Conservation (phyloP, 306 rosid species). For the Rosa rugosa region DNA sequence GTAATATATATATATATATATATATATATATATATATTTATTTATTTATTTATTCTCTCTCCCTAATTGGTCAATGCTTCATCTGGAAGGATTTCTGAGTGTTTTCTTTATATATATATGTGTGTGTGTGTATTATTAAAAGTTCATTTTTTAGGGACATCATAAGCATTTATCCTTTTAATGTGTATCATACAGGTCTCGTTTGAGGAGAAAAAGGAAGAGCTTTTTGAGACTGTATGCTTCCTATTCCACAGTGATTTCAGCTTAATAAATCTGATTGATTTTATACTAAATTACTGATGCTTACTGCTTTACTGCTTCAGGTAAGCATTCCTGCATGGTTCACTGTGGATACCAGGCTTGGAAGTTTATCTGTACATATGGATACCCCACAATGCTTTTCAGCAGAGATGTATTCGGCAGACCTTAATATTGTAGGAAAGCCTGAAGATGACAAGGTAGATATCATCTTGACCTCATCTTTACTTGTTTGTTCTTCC, state of each 20-base stretch:
- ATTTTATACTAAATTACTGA: constrained; percentile 21
- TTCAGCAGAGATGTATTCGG: constrained; percentile 97
- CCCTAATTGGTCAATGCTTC: constrained; percentile 19
- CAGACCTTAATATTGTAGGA: constrained; percentile 81
- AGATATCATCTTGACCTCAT: constrained; percentile 21
- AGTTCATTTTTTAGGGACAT: constrained; percentile 1
- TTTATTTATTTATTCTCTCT: neutral
- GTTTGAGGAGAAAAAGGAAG: constrained; percentile 87
- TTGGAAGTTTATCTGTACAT: constrained; percentile 96
- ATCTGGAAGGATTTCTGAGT: constrained; percentile 6
- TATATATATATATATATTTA: neutral
- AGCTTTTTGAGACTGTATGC: constrained; percentile 91
- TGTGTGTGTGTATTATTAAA: neutral
- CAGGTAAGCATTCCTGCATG: constrained; percentile 98
- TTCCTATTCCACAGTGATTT: constrained; percentile 25
- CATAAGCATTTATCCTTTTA: constrained; percentile 24
- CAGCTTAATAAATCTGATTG: constrained; percentile 21
- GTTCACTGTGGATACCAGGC: constrained; percentile 97
- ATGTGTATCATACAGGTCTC: constrained; percentile 61
- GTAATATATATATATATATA: constrained; percentile 25
- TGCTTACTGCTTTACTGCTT: constrained; percentile 27
- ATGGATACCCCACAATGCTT: constrained; percentile 95
- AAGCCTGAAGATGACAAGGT: constrained; percentile 99
- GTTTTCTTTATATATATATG: constrained; percentile 11
- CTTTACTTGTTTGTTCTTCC: constrained; percentile 6